Conservation (phyloP, 176 grass and related monocot species). For the Chrysopogon serrulatus region DNA sequence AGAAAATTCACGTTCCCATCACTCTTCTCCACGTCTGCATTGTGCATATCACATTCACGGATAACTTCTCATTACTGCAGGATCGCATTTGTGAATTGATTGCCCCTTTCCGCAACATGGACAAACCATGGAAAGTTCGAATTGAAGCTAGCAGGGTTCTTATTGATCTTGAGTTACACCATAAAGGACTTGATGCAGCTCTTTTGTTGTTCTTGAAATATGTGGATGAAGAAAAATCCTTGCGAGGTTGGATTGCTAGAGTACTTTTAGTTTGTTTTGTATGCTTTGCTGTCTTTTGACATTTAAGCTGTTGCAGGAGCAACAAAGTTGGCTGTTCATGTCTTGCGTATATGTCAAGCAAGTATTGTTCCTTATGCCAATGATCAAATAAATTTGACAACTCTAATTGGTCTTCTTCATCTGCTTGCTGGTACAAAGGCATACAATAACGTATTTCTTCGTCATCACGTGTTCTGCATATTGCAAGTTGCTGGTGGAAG, state of each 20-base stretch:
- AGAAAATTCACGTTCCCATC: slow-evolving; percentile 11
- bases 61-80: slow-evolving; percentile 36
- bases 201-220: slow-evolving; percentile 86
- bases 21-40: background rate
- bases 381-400: slow-evolving; percentile 58
- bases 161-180: slow-evolving; percentile 82
- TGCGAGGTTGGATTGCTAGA: slow-evolving; percentile 58
- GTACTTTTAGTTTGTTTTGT: slow-evolving; percentile 18
- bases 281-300: slow-evolving; percentile 31
- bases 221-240: slow-evolving; percentile 73
- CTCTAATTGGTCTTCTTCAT: slow-evolving; percentile 63
- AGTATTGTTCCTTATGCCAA: slow-evolving; percentile 39
- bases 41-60: slow-evolving; percentile 1
- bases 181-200: slow-evolving; percentile 78
- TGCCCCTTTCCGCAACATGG: slow-evolving; percentile 61
- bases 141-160: slow-evolving; percentile 93
- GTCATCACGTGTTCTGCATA: slow-evolving; percentile 95
- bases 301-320: slow-evolving; percentile 56
- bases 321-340: slow-evolving; percentile 78
- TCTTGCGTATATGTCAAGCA: slow-evolving; percentile 73
- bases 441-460: slow-evolving; percentile 86
- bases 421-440: slow-evolving; percentile 74
- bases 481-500: slow-evolving; percentile 91
- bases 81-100: slow-evolving; percentile 82
- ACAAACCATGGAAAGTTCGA: slow-evolving; percentile 83